Conservation (phyloP, 2,329 filamentous ascomycete genomes). For the Pleomassaria siparia region DNA sequence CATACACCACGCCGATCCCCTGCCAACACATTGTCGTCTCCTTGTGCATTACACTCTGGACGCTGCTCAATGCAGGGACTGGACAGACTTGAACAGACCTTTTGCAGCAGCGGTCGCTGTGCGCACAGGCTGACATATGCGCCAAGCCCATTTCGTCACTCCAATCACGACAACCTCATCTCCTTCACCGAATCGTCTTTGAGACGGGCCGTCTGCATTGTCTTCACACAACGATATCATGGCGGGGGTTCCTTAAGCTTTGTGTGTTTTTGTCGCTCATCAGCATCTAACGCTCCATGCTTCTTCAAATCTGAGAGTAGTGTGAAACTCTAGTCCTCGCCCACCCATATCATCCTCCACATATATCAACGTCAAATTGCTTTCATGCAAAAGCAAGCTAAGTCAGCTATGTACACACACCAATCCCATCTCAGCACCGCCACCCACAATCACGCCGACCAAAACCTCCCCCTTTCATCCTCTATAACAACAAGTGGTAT, state of each 20-base stretch:
- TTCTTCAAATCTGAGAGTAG: background rate
- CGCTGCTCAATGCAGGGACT: background rate
- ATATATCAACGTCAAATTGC: background rate
- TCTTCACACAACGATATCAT: background rate
- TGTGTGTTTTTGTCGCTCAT: background rate
- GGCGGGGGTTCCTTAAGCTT: background rate
- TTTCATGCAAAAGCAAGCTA: background rate
- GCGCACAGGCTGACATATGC: conserved; percentile 1
- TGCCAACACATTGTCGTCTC: too few species aligned
- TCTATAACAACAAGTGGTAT: too few species aligned
- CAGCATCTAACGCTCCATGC: background rate
- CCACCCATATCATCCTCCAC: background rate
- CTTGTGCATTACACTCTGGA: too few species aligned
- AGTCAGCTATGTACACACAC: background rate
- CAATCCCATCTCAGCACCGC: background rate
- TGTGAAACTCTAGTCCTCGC: too few species aligned
- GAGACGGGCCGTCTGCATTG: background rate
- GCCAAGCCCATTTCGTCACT: conserved; percentile 12
- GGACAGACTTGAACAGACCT: background rate
- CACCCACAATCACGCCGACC: background rate
- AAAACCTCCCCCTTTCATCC: background rate
- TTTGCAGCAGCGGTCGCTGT: background rate
- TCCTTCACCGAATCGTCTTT: background rate
- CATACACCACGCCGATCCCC: too few species aligned
- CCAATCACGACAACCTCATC: conserved; percentile 11